These are phyloP conservation scores for Debaryomyces castellii DNA, from an alignment of 805 yeast genomes.

Conservation along the genomic window DNA sequence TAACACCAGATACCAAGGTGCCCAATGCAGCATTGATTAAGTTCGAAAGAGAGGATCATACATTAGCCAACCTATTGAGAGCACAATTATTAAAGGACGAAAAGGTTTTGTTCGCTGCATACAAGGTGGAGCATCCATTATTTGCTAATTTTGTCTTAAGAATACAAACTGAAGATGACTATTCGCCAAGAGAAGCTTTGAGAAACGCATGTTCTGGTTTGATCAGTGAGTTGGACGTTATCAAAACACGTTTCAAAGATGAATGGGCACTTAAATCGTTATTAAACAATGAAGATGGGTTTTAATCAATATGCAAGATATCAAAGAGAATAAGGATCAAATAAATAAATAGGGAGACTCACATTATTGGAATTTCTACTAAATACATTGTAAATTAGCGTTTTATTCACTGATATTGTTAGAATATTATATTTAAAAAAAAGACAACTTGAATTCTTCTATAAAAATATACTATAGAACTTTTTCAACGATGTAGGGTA, in stretches of 20 bases:
- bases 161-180: constrained; percentile 94
- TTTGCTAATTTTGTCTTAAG: constrained; percentile 94
- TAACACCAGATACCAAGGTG: constrained; percentile 91
- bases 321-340: background rate
- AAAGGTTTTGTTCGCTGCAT: constrained; percentile 93
- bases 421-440: background rate
- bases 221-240: constrained; percentile 71
- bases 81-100: constrained; percentile 84
- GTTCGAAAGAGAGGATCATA: constrained; percentile 97
- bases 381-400: background rate
- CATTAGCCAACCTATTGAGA: constrained; percentile 86
- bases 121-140: constrained; percentile 96
- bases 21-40: constrained; percentile 92
- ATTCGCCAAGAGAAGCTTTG: constrained; percentile 86
- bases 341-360: background rate
- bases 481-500: background rate
- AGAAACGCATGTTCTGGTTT: constrained; percentile 85
- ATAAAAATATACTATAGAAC: background rate
- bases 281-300: constrained; percentile 45
- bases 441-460: background rate
- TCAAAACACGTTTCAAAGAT: constrained; percentile 76
- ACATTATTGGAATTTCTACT: background rate
- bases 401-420: background rate
- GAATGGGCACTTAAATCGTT: constrained; percentile 92
- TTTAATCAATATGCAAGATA: background rate